Evolutionary conservation across 2,329 filamentous ascomycete genomes (phyloP), one percentile per base, ranked within the genome.

Genomic region (Fusarium coicis): DNA sequence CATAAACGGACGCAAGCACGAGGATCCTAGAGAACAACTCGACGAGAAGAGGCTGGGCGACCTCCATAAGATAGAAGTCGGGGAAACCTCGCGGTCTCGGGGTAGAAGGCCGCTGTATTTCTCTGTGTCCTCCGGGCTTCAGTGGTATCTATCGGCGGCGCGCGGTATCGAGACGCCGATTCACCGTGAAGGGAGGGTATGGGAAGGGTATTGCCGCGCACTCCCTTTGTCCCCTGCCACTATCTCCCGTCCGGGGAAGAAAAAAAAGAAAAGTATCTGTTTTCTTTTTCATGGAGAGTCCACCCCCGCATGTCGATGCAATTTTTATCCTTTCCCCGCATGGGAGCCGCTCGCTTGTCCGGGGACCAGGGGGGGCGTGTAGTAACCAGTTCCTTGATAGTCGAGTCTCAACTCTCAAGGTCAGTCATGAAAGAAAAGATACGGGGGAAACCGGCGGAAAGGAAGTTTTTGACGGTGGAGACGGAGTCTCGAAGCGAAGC

Each of bases 291-390:
- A 26, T 62, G 55, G 61, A 49, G 57, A 73, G 64, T 37, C 74
- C 74, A 76, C 66, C 71, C 74, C 74, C 74, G 74, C 74, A 76
- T 73, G 70, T 30, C 43, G 50, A 65, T 67, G 42, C 60, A 54
- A 65, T 69, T 70, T 68, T 63, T 46, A 61, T 72, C 46, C 53
- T 66, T 74, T 62, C 73, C 73, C 73, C 73, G 71, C 73, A 75
- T 73, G 68, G 58, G 68, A 74, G 68, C 72, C 72, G 72, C 71
- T 74, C 71, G 71, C 71, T 65, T 74, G 70, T 57, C 50, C 37
- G 28, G 47, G 58, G 66, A 70, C 63, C 52, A 53, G 46, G 66
- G 59, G 70, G 70, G 71, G 71, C 52, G 69, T 74, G 71, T 49
- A 28, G 28, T 34, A 36, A 52, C 28, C 37, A 42, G 40, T 28